These are phyloP conservation scores for Paraurostyla sp. DNA, from an alignment of 73 alveolate species.

Conservation along the genomic window DNA sequence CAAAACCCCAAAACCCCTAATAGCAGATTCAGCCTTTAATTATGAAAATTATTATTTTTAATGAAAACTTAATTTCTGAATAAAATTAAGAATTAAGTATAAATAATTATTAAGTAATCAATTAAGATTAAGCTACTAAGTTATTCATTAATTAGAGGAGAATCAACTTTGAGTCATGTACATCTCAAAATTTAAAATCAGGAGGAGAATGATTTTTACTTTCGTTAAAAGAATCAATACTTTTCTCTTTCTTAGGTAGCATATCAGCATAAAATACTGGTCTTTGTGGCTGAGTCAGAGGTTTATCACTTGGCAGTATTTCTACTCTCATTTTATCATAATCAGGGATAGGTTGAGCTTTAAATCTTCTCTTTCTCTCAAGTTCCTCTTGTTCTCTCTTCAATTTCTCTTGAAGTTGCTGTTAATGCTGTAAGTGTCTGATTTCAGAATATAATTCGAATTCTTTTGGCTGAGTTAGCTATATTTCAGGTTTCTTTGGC, in stretches of 20 bases:
- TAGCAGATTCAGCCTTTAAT: no score
- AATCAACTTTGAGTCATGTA: no score
- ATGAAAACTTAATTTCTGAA: no score
- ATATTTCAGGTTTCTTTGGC: neutral
- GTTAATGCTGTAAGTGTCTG: slow-evolving; percentile 21
- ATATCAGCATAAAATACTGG: slow-evolving; percentile 44
- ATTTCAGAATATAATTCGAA: neutral
- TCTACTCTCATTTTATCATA: slow-evolving; percentile 56
- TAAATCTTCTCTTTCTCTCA: slow-evolving; percentile 49
- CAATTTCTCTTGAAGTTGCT: neutral
- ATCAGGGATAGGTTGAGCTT: slow-evolving; percentile 53
- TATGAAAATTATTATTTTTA: no score
- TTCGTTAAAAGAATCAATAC: neutral
- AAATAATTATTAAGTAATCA: no score
- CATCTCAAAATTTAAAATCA: slow-evolving; percentile 40
- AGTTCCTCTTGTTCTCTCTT: slow-evolving; percentile 39
- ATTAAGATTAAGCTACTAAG: no score
- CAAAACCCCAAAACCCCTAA: no score
- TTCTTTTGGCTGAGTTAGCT: slow-evolving; percentile 23
- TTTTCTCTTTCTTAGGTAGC: slow-evolving; percentile 48
- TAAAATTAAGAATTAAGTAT: no score
- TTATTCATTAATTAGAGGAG: no score
- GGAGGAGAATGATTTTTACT: slow-evolving; percentile 22
- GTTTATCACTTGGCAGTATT: slow-evolving; percentile 58
- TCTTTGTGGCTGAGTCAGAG: slow-evolving; percentile 16